Conservation (phyloP, 345 rosid genomes). For the Eucalyptus caleyi region DNA sequence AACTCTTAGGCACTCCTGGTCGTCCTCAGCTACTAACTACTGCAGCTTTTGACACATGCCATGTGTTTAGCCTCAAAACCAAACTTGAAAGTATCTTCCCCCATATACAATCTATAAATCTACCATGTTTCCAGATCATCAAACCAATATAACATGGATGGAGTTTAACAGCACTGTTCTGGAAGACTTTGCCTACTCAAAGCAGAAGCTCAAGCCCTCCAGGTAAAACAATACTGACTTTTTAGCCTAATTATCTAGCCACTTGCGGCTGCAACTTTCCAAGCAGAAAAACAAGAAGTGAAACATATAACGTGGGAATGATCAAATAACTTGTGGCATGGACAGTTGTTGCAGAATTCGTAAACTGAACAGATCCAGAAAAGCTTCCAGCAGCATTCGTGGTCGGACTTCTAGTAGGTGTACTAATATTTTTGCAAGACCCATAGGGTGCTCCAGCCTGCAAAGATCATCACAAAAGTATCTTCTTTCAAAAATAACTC, state of each 20-base stretch:
- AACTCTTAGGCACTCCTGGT: background rate
- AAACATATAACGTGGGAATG: constrained; percentile 22
- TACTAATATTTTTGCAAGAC: constrained; percentile 61
- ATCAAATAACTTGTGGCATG: constrained; percentile 13
- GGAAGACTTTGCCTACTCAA: background rate
- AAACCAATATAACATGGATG: background rate
- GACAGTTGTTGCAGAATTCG: constrained; percentile 39
- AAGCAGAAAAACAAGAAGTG: constrained; percentile 22
- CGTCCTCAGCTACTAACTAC: background rate
- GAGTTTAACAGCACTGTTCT: background rate
- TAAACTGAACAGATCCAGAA: constrained; percentile 82
- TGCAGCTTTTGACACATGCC: background rate
- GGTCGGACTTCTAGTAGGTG: constrained; percentile 37
- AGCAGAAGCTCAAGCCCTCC: background rate
- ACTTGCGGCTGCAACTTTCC: background rate
- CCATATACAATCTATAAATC: background rate
- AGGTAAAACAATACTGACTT: background rate
- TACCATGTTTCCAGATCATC: background rate
- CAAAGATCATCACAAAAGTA: constrained; percentile 2
- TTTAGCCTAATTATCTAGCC: constrained; percentile 1
- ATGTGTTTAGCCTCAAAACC: background rate
- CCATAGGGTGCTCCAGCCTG: constrained; percentile 88
- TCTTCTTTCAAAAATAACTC: background rate
- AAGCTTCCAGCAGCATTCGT: constrained; percentile 50
- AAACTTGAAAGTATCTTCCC: background rate